A percentile compares a stretch with the other conserved stretches of the same genome.
These are phyloP conservation scores for Pelargonium myrrhifolium DNA, from an alignment of 441 rosid genomes.

Conservation along the genomic window DNA sequence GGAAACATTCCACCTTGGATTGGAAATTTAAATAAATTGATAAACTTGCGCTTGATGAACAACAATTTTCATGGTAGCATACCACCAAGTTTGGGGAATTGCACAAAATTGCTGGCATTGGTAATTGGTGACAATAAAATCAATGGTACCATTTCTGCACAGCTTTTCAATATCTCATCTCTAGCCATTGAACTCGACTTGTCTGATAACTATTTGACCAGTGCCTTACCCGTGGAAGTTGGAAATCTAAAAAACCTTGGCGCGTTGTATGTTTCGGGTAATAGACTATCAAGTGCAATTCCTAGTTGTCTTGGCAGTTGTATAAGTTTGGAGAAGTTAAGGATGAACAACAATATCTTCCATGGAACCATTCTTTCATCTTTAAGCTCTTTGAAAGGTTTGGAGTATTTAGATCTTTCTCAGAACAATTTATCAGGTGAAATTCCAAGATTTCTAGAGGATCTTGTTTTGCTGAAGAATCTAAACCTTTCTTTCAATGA, in stretches of 20 bases:
- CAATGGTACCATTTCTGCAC: conserved; percentile 11
- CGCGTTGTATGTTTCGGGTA: neutral
- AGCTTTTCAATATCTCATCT: conserved; percentile 6
- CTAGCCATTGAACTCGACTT: neutral
- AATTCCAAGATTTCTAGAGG: conserved; percentile 18
- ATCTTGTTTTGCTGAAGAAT: neutral
- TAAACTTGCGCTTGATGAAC: neutral
- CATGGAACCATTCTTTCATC: conserved; percentile 19
- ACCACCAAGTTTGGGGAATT: conserved; percentile 13
- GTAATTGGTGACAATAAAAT: conserved; percentile 16
- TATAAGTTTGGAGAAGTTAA: conserved; percentile 10
- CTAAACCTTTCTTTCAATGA: conserved; percentile 24
- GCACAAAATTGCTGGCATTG: neutral
- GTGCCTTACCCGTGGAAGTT: conserved; percentile 17
- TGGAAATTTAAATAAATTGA: conserved; percentile 5
- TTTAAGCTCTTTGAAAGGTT: conserved; percentile 15
- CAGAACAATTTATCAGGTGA: conserved; percentile 19
- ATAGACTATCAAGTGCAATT: conserved; percentile 18
- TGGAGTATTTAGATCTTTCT: conserved; percentile 18
- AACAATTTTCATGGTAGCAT: conserved; percentile 14
- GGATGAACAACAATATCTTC: conserved; percentile 22
- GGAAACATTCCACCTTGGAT: conserved; percentile 16
- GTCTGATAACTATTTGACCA: conserved; percentile 1
- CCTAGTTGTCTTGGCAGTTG: conserved; percentile 19
- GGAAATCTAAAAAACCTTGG: conserved; percentile 9